Conservation (phyloP, 352 stramenopile species). For the Pythium sukuiense region DNA sequence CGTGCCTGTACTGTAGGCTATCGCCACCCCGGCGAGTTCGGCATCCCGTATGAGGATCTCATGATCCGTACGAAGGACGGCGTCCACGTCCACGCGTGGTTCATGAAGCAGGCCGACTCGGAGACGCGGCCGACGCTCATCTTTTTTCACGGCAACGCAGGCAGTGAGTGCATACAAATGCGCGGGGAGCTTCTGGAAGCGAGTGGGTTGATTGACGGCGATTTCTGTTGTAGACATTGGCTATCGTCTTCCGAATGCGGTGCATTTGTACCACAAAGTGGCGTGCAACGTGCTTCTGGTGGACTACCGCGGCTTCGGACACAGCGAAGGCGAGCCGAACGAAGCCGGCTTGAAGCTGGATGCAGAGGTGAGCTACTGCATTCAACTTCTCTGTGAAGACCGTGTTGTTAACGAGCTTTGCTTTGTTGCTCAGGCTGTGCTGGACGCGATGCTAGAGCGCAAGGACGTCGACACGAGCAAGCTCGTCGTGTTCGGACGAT, state of each 20-base stretch:
- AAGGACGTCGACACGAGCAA: slow-evolving; percentile 84
- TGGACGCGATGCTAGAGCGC: slow-evolving; percentile 73
- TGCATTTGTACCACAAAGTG: slow-evolving; percentile 88
- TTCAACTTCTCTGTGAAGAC: too few species aligned
- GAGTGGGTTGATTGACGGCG: not conserved
- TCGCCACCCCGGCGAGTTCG: slow-evolving; percentile 81
- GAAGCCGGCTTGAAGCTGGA: slow-evolving; percentile 92
- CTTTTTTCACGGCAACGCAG: slow-evolving; percentile 96
- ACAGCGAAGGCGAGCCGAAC: slow-evolving; percentile 83
- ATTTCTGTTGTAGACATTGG: slow-evolving; percentile 79
- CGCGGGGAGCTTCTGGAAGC: not conserved
- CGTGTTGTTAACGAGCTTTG: too few species aligned
- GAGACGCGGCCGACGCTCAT: slow-evolving; percentile 81
- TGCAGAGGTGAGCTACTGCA: slow-evolving; percentile 57
- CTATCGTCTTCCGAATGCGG: slow-evolving; percentile 91
- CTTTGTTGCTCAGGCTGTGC: slow-evolving; percentile 45
- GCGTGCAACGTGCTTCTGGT: slow-evolving; percentile 91
- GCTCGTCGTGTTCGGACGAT: slow-evolving; percentile 92
- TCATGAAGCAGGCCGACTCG: slow-evolving; percentile 85
- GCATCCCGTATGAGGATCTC: slow-evolving; percentile 90
- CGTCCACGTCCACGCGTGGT: slow-evolving; percentile 90
- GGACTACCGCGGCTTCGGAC: slow-evolving; percentile 94
- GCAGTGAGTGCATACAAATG: slow-evolving; percentile 49
- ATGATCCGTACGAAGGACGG: slow-evolving; percentile 85
- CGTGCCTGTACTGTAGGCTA: slow-evolving; percentile 51